Conservation (phyloP, 2,329 filamentous ascomycete genomes). For the Talaromyces amestolkiae region DNA sequence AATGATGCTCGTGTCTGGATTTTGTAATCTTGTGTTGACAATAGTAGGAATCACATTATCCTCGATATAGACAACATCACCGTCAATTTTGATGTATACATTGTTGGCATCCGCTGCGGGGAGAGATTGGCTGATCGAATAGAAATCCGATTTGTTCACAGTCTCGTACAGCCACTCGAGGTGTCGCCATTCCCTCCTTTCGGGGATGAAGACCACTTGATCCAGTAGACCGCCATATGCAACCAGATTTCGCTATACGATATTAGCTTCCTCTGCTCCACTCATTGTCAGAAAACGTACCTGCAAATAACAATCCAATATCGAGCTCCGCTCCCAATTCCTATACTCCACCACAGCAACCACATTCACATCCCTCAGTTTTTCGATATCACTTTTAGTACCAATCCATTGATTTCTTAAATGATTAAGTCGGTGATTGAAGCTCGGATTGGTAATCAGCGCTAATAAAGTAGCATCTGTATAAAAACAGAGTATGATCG, state of each 20-base stretch:
- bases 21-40: conserved; percentile 52
- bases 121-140: conserved; percentile 26
- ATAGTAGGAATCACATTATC: conserved; percentile 53
- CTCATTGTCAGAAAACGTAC: conserved; percentile 21
- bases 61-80: conserved; percentile 44
- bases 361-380: conserved; percentile 37
- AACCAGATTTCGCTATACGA: conserved; percentile 36
- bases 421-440: conserved; percentile 24
- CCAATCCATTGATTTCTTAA: conserved; percentile 33
- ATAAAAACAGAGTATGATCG: conserved; percentile 4
- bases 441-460: conserved; percentile 11
- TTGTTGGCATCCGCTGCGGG: neutral
- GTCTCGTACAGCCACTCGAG: conserved; percentile 37
- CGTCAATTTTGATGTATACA: conserved; percentile 44
- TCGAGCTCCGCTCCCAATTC: conserved; percentile 32
- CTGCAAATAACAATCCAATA: conserved; percentile 45
- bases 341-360: conserved; percentile 43
- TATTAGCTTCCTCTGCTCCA: neutral
- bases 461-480: conserved; percentile 7
- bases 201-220: conserved; percentile 44
- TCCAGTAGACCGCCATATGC: conserved; percentile 43
- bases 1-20: conserved; percentile 52
- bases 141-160: conserved; percentile 31
- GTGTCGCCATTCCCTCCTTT: conserved; percentile 36
- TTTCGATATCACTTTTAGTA: conserved; percentile 29